Percentiles rank a stretch among this genome's conserved stretches.
These are phyloP conservation scores for Claviceps digitariae DNA, from an alignment of 2,329 filamentous ascomycete species.

Conservation along the genomic window DNA sequence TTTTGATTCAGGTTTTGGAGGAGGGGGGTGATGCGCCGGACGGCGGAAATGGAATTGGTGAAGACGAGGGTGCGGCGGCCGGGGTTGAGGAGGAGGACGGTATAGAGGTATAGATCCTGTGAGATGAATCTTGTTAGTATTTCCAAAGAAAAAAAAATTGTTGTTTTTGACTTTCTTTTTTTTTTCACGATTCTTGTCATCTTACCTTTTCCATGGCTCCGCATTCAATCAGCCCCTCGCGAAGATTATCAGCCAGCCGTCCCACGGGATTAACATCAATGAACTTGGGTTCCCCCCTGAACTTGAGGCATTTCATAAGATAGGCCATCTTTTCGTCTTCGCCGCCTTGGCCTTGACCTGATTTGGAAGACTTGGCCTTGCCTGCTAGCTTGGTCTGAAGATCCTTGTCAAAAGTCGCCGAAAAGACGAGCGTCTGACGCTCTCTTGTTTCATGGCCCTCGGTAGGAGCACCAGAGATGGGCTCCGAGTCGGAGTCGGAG, in stretches of 20 bases:
- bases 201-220: constrained; percentile 79
- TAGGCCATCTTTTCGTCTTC: constrained; percentile 83
- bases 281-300: constrained; percentile 74
- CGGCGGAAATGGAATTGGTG: constrained; percentile 88
- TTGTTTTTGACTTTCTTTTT: background rate
- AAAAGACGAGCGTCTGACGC: constrained; percentile 89
- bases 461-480: constrained; percentile 8
- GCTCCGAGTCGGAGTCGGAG: constrained; percentile 22
- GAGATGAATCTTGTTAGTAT: constrained; percentile 9
- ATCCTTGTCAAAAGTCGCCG: constrained; percentile 85
- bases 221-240: constrained; percentile 86
- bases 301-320: constrained; percentile 77
- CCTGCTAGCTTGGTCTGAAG: constrained; percentile 83
- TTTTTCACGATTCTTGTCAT: background rate
- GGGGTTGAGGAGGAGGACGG: constrained; percentile 70
- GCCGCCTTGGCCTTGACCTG: constrained; percentile 20
- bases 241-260: constrained; percentile 76
- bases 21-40: constrained; percentile 72
- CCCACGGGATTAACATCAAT: constrained; percentile 81
- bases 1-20: constrained; percentile 70
- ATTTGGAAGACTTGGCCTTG: constrained; percentile 42
- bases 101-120: constrained; percentile 83
- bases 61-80: constrained; percentile 77
- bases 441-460: constrained; percentile 33
- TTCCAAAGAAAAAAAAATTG: background rate